A percentile compares a stretch with the other conserved stretches of the same genome.
Conservation (phyloP, 257 asterid genomes). For the Scutellaria minor region DNA sequence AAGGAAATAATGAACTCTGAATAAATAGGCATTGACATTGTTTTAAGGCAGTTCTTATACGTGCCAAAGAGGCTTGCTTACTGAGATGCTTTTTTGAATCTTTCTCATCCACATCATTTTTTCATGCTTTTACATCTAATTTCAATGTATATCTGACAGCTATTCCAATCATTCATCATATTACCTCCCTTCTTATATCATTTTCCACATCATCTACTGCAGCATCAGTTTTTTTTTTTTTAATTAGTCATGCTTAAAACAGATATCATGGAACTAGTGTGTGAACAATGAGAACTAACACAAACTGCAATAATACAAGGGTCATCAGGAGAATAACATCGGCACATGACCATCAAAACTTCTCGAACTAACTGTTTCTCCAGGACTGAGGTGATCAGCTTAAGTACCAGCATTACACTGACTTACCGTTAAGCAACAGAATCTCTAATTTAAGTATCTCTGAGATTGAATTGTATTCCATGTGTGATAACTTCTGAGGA, state of each 20-base stretch:
- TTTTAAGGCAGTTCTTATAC: constrained; percentile 7
- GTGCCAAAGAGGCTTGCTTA: not conserved
- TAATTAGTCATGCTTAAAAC: no score
- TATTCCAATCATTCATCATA: constrained; percentile 1
- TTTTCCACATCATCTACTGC: no score
- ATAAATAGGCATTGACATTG: constrained; percentile 11
- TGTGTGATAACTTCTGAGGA: no score
- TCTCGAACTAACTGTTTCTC: not conserved
- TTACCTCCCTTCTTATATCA: not conserved
- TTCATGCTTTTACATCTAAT: not conserved
- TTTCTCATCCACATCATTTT: not conserved
- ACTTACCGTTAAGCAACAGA: no score
- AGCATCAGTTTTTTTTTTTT: no score
- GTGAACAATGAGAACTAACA: no score
- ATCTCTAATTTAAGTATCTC: no score
- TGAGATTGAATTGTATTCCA: no score
- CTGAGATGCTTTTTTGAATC: not conserved
- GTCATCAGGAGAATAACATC: constrained; percentile 1
- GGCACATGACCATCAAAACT: not conserved
- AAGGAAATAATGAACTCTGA: constrained; percentile 14
- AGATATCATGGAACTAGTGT: no score
- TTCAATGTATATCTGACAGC: not conserved
- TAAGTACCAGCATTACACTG: constrained; percentile 13
- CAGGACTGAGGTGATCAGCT: constrained; percentile 7
- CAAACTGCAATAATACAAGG: not conserved